A percentile compares a stretch with the other conserved stretches of the same genome.
phyloP scores from a whole-genome alignment of 352 stramenopile genomes.

The Paralagenidium karlingii region DNA sequence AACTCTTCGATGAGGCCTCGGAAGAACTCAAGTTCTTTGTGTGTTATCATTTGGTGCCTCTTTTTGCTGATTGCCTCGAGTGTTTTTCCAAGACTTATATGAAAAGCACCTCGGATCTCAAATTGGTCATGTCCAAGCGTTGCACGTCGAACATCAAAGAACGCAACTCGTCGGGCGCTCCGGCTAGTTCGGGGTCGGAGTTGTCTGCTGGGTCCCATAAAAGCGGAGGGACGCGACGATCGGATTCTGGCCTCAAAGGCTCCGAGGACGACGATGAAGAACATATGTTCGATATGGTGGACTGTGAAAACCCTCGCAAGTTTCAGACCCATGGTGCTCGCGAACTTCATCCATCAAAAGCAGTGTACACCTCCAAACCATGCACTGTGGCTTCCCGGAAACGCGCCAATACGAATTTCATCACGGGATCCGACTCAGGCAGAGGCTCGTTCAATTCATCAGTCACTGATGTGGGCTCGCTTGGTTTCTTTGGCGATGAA shows the following conservation, averaged over 20 bases:
- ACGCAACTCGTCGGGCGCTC: too few relatives aligned
- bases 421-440: conserved; percentile 3
- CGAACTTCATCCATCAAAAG: conserved; percentile 52
- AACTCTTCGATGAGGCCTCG: too few relatives aligned
- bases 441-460: conserved; percentile 1
- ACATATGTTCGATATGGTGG: conserved; percentile 53
- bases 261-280: conserved; percentile 4
- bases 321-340: conserved; percentile 21
- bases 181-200: too few relatives aligned
- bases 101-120: conserved; percentile 46
- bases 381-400: conserved; percentile 16
- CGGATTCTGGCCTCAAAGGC: not conserved
- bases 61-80: too few relatives aligned
- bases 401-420: not conserved
- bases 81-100: conserved; percentile 36
- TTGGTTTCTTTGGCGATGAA: conserved; percentile 9
- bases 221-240: not conserved
- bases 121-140: too few relatives aligned
- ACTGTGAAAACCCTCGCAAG: conserved; percentile 20
- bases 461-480: conserved; percentile 1
- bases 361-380: conserved; percentile 49
- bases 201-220: not conserved
- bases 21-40: too few relatives aligned
- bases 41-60: too few relatives aligned
- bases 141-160: too few relatives aligned